These are phyloP conservation scores for Bruguiera parviflora DNA, from an alignment of 345 rosid genomes.

Conservation along the genomic window DNA sequence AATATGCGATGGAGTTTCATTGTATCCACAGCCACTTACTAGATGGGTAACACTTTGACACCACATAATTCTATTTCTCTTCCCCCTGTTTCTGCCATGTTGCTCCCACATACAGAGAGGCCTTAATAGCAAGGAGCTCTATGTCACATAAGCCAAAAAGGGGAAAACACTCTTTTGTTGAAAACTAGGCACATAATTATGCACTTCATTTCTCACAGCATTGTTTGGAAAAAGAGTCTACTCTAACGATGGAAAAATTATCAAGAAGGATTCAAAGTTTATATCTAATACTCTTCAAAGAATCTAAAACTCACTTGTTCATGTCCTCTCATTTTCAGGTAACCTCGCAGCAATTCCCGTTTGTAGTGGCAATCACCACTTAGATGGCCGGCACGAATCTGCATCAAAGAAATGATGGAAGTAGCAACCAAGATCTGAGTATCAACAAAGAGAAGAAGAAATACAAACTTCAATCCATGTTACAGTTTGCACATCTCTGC, in stretches of 20 bases:
- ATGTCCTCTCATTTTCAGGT: slow-evolving; percentile 72
- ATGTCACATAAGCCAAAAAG: neutral
- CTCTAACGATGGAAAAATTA: too few species aligned
- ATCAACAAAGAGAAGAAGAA: neutral
- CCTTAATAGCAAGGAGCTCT: neutral
- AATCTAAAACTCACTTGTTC: slow-evolving; percentile 61
- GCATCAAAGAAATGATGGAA: slow-evolving; percentile 7
- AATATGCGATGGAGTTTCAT: neutral
- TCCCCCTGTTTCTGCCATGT: neutral
- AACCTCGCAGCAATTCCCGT: slow-evolving; percentile 74
- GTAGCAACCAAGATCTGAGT: neutral
- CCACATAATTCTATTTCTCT: neutral
- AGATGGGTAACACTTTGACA: neutral
- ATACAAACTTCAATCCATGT: neutral
- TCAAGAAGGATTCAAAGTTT: neutral
- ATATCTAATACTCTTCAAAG: neutral
- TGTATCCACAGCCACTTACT: neutral
- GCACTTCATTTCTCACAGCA: too few species aligned
- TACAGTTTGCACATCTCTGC: slow-evolving; percentile 5
- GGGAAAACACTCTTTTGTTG: too few species aligned
- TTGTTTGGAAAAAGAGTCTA: too few species aligned
- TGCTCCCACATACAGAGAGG: neutral
- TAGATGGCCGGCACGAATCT: slow-evolving; percentile 91
- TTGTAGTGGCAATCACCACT: slow-evolving; percentile 96
- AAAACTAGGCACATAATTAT: too few species aligned